Evolutionary conservation across 2,329 filamentous ascomycete genomes (phyloP).

Genomic region (Penicillium hordei): DNA sequence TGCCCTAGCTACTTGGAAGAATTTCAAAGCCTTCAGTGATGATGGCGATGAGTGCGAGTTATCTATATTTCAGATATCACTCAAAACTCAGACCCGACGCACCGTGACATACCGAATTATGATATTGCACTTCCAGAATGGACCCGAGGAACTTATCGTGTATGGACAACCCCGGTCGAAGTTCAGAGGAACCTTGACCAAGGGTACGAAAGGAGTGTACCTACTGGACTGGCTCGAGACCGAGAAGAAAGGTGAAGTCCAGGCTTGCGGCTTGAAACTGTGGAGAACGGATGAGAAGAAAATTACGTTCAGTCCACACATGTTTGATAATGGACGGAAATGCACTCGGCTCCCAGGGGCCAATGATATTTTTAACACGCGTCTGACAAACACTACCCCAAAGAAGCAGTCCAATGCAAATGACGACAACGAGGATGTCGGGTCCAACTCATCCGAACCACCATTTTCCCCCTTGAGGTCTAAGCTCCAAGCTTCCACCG

Average conservation of each 20-base stretch:
- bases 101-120: background rate
- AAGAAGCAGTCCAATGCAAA: background rate
- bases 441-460: background rate
- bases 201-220: background rate
- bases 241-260: background rate
- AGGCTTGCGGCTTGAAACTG: background rate
- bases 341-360: background rate
- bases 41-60: slow-evolving; percentile 1
- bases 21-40: background rate
- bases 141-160: background rate
- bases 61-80: background rate
- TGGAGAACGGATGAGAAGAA: background rate
- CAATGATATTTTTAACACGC: background rate
- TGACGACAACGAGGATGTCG: background rate
- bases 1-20: background rate
- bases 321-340: background rate
- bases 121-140: background rate
- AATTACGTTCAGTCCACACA: background rate
- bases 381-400: background rate
- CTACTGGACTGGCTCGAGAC: background rate
- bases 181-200: background rate
- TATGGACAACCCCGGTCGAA: background rate
- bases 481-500: background rate
- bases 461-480: background rate
- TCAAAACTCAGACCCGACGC: background rate